These are phyloP conservation scores for Trametes versicolor DNA, from an alignment of 1,284 basidiomycete genomes.

Conservation along the genomic window DNA sequence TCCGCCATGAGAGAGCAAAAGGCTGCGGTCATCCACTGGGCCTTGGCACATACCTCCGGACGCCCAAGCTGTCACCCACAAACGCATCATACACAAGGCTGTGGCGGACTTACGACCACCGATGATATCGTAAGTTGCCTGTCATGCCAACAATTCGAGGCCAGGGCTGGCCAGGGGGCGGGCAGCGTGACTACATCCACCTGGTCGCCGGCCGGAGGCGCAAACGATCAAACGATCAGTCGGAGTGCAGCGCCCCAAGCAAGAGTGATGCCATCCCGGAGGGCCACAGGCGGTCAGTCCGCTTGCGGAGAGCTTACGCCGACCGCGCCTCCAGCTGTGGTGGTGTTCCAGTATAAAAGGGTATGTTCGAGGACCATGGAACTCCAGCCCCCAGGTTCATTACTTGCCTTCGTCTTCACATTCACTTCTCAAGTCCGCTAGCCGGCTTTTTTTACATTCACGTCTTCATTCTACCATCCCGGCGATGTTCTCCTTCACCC, in stretches of 20 bases:
- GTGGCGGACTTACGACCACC: background rate
- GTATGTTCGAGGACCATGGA: background rate
- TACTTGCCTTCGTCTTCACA: constrained; percentile 26
- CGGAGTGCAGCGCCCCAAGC: constrained; percentile 1
- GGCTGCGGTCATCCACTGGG: too few species aligned
- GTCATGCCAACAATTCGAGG: background rate
- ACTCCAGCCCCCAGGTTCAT: constrained; percentile 24
- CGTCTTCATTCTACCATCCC: constrained; percentile 15
- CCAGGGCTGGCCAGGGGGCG: background rate
- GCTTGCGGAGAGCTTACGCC: background rate
- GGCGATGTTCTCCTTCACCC: constrained; percentile 33
- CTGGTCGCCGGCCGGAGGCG: background rate
- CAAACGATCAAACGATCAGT: constrained; percentile 6
- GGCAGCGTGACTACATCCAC: background rate
- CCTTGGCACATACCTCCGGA: background rate
- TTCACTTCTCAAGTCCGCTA: constrained; percentile 29
- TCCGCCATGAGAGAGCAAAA: too few species aligned
- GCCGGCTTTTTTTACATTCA: constrained; percentile 25
- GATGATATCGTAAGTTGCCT: background rate
- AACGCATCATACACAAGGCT: background rate
- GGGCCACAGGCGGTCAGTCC: background rate
- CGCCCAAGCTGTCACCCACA: background rate
- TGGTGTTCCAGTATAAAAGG: constrained; percentile 1
- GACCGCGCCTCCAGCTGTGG: background rate
- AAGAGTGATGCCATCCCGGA: background rate